Evolutionary conservation across 129 eudicot species (phyloP), one percentile per base, ranked within the genome.

Genomic region (Lactuca sativa): DNA sequence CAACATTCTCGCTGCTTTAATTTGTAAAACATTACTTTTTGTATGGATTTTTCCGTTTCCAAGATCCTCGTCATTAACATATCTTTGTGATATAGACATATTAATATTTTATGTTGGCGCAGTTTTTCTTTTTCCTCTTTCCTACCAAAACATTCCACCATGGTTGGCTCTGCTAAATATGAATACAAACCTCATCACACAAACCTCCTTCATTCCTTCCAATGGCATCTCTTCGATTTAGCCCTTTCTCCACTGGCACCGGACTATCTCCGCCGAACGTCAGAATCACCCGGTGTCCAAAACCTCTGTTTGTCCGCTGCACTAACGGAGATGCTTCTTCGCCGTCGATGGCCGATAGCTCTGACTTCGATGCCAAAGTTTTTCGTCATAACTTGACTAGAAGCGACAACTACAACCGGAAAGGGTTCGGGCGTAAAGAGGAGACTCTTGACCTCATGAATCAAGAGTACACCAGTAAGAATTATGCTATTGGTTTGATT

Each of bases 391-490:
- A 82, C 44, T 81, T 85, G 75, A 77, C 88, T 17, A 85, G 95
- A 67, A 88, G 91, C 70, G 64, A 82, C 52, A 83, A 85, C 64
- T 88, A 88, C 64, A 88, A 88, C 65, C 81, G 86, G 41, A 82
- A 56, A 72, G 95, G 95, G 12, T 88, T 85, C 57, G 91, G 95
- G 1, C 95, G 66, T 48, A 88, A 85, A 41, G 65, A 80, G 65
- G 91, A 82, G 78, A 85, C 86, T 57, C 83, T 78, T 13, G 74
- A 85, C 74, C 82, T 67, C 54, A 88, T 92, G 83, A 84, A 83
- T 56, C 82, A 77, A 67, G 95, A 92, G 80, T 92, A 86, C 61
- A 69, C 85, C 10, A 92, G 97, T 92, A 84, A 65, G 82, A 10
- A 6, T 12, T 14, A 7, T 5, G 17, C 53, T 2, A 10, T 36